phyloP scores from a whole-genome alignment of 2,329 filamentous ascomycete genomes.

The Exophiala sp. region DNA sequence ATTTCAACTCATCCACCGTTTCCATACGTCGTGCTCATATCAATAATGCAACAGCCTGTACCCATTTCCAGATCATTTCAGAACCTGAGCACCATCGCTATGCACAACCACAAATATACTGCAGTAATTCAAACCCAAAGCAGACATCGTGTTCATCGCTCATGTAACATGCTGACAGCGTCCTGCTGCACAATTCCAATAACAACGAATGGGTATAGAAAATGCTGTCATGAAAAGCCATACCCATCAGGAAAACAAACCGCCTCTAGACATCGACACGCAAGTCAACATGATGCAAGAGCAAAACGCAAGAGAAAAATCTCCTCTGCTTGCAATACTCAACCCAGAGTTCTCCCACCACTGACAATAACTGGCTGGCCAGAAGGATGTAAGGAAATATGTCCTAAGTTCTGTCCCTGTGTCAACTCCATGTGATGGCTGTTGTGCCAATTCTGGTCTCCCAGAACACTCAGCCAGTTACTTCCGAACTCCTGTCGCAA shows the following conservation, averaged over 20 bases:
- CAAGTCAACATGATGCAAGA: neutral
- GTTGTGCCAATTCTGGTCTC: constrained; percentile 64
- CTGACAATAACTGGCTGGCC: constrained; percentile 41
- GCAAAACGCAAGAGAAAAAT: neutral
- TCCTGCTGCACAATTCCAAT: constrained; percentile 15
- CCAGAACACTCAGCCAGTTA: constrained; percentile 80
- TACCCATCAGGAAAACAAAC: constrained; percentile 6
- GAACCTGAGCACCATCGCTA: constrained; percentile 22
- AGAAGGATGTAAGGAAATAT: constrained; percentile 30
- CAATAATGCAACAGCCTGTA: constrained; percentile 8
- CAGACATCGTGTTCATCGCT: constrained; percentile 4
- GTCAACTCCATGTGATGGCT: constrained; percentile 24
- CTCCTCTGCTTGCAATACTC: constrained; percentile 5
- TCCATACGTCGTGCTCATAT: constrained; percentile 17
- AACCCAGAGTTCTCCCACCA: constrained; percentile 39
- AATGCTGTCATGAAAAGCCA: constrained; percentile 9
- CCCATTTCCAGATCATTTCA: neutral
- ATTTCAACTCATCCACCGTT: constrained; percentile 3
- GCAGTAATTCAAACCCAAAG: constrained; percentile 2
- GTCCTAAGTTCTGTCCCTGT: constrained; percentile 25
- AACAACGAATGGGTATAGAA: constrained; percentile 24
- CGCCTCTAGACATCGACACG: constrained; percentile 11
- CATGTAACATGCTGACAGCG: neutral
- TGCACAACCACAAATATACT: constrained; percentile 16
- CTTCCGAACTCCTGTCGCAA: constrained; percentile 81